These are phyloP conservation scores for Wakefieldia striispora DNA, from an alignment of 768 basidiomycete genomes.

Conservation along the genomic window DNA sequence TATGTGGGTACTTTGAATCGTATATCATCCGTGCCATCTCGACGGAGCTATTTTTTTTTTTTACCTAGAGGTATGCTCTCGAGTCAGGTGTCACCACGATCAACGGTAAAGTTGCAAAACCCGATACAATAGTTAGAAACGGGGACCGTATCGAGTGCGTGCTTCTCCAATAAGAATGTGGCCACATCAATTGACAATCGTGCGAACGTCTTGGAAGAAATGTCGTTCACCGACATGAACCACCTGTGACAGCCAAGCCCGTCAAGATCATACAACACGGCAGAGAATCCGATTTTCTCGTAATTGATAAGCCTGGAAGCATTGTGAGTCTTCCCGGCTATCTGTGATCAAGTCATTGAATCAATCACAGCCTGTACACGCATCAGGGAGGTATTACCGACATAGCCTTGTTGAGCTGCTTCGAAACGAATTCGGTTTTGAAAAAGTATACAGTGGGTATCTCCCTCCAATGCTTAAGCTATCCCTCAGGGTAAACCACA, in stretches of 20 bases:
- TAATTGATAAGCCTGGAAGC: slow-evolving; percentile 95
- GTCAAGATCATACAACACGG: slow-evolving; percentile 80
- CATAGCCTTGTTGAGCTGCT: slow-evolving; percentile 89
- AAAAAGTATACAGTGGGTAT: slow-evolving; percentile 78
- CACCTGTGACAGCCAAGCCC: slow-evolving; percentile 83
- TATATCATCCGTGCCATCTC: not conserved
- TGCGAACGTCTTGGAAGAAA: slow-evolving; percentile 50
- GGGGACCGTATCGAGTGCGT: slow-evolving; percentile 90
- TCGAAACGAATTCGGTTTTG: slow-evolving; percentile 76
- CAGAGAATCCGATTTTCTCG: slow-evolving; percentile 75
- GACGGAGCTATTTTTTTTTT: not conserved
- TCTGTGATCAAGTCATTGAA: not conserved
- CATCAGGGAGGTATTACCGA: slow-evolving; percentile 84
- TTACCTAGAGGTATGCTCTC: slow-evolving; percentile 61
- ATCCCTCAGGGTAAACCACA: not conserved
- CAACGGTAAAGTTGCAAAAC: slow-evolving; percentile 83
- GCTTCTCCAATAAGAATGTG: not conserved
- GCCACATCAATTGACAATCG: not conserved
- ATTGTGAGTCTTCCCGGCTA: slow-evolving; percentile 62
- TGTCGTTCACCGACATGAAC: slow-evolving; percentile 95
- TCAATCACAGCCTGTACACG: slow-evolving; percentile 74
- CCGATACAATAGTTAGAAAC: slow-evolving; percentile 75
- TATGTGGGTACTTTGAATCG: slow-evolving; percentile 61
- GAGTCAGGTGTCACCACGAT: slow-evolving; percentile 94
- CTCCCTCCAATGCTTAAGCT: not conserved